A percentile compares a stretch with the other conserved stretches of the same genome.
phyloP scores from a whole-genome alignment of 768 basidiomycete species.

The Ramaria rubella region DNA sequence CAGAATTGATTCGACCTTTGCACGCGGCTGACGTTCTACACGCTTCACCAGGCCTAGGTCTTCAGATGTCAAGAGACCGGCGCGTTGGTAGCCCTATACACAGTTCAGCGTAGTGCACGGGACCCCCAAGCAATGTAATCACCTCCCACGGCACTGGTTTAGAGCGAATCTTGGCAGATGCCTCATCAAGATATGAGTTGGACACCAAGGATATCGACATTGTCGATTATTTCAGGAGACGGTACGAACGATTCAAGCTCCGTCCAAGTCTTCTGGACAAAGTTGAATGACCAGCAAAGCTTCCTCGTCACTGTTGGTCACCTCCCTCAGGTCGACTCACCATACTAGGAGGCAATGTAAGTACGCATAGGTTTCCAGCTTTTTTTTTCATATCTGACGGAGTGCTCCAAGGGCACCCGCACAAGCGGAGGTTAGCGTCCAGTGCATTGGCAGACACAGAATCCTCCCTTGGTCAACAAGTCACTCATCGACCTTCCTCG shows the following conservation, averaged over 20 bases:
- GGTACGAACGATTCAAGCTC: neutral
- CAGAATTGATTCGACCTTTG: slow-evolving; percentile 69
- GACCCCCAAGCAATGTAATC: neutral
- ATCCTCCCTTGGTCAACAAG: slow-evolving; percentile 41
- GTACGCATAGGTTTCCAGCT: neutral
- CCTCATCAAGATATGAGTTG: slow-evolving; percentile 80
- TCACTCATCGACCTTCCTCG: slow-evolving; percentile 21
- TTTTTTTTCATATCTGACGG: neutral
- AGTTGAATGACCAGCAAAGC: slow-evolving; percentile 3
- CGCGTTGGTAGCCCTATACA: slow-evolving; percentile 86
- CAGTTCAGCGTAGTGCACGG: slow-evolving; percentile 13
- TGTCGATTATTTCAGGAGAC: neutral
- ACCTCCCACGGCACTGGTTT: slow-evolving; percentile 99
- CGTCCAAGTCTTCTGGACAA: neutral
- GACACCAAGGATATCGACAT: slow-evolving; percentile 78
- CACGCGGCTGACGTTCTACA: slow-evolving; percentile 73
- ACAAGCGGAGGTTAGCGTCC: neutral
- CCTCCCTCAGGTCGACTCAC: neutral
- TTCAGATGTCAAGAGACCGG: slow-evolving; percentile 80
- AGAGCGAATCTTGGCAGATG: slow-evolving; percentile 77
- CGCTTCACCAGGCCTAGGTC: slow-evolving; percentile 86
- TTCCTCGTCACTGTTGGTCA: slow-evolving; percentile 1
- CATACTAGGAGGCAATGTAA: neutral
- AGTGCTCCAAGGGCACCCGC: neutral
- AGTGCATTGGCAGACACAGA: neutral